A percentile compares a stretch with the other conserved stretches of the same genome.
Evolutionary conservation across 805 yeast species (phyloP).

Genomic region (Monosporozyma servazzii): DNA sequence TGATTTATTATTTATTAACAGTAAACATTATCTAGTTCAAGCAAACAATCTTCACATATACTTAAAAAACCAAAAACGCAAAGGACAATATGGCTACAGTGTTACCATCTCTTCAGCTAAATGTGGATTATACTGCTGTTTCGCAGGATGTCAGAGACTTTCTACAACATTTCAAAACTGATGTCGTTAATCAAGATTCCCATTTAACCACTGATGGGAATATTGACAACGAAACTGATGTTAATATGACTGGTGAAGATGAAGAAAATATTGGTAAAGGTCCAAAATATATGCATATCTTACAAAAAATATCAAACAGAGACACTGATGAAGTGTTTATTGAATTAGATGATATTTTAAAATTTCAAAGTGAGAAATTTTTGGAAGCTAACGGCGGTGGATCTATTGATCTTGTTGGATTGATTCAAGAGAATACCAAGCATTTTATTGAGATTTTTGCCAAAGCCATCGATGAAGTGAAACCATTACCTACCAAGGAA

Average conservation of each 20-base stretch:
- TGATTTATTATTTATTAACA: background rate
- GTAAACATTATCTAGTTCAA: background rate
- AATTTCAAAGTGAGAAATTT: slow-evolving; percentile 47
- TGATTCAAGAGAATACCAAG: slow-evolving; percentile 60
- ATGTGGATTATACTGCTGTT: slow-evolving; percentile 65
- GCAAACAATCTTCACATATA: background rate
- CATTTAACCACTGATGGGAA: slow-evolving; percentile 12
- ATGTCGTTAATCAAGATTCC: slow-evolving; percentile 15
- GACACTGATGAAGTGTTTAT: slow-evolving; percentile 57
- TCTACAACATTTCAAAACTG: slow-evolving; percentile 51
- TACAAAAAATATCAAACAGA: slow-evolving; percentile 80
- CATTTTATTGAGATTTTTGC: slow-evolving; percentile 75
- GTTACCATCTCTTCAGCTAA: slow-evolving; percentile 57
- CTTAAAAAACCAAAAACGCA: too few relatives aligned
- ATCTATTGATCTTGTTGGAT: slow-evolving; percentile 22
- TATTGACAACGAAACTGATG: slow-evolving; percentile 25
- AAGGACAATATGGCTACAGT: slow-evolving; percentile 30
- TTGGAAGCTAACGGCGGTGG: slow-evolving; percentile 13
- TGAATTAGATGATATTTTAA: slow-evolving; percentile 76
- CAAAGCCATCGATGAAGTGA: slow-evolving; percentile 61
- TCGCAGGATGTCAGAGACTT: slow-evolving; percentile 53
- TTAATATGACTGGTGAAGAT: slow-evolving; percentile 19
- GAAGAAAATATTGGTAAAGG: slow-evolving; percentile 33
- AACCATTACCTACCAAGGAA: slow-evolving; percentile 80
- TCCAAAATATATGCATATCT: slow-evolving; percentile 64